phyloP scores from a whole-genome alignment of 129 eudicot genomes.

The Tanacetum coccineum region DNA sequence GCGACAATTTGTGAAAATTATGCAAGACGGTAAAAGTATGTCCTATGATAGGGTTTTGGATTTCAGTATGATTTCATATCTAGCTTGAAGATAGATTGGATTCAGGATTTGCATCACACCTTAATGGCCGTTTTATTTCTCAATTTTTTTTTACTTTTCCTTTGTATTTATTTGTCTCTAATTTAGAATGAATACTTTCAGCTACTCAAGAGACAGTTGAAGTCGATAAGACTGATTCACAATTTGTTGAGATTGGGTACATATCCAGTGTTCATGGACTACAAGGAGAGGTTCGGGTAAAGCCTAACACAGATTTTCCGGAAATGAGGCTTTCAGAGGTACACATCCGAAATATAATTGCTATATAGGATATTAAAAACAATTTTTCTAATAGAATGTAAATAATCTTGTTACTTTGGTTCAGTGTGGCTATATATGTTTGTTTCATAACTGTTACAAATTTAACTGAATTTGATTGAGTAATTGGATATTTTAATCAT shows the following conservation, averaged over 20 bases:
- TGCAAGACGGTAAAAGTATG: too few relatives aligned
- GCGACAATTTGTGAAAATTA: background rate
- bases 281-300: slow-evolving; percentile 88
- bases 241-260: slow-evolving; percentile 79
- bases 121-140: background rate
- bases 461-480: too few relatives aligned
- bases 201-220: slow-evolving; percentile 58
- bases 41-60: too few relatives aligned
- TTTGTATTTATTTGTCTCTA: slow-evolving; percentile 1
- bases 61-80: too few relatives aligned
- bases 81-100: background rate
- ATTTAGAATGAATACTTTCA: slow-evolving; percentile 28
- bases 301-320: slow-evolving; percentile 77
- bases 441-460: too few relatives aligned
- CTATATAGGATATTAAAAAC: too few relatives aligned
- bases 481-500: too few relatives aligned
- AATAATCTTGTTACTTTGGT: too few relatives aligned
- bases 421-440: too few relatives aligned
- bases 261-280: slow-evolving; percentile 80
- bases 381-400: too few relatives aligned
- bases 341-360: slow-evolving; percentile 14
- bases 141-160: background rate
- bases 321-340: slow-evolving; percentile 87
- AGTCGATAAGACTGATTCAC: slow-evolving; percentile 36
- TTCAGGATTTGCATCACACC: too few relatives aligned